These are phyloP conservation scores for Saccharomyces hybrid DNA, from an alignment of 1,139 yeast species.

Conservation along the genomic window DNA sequence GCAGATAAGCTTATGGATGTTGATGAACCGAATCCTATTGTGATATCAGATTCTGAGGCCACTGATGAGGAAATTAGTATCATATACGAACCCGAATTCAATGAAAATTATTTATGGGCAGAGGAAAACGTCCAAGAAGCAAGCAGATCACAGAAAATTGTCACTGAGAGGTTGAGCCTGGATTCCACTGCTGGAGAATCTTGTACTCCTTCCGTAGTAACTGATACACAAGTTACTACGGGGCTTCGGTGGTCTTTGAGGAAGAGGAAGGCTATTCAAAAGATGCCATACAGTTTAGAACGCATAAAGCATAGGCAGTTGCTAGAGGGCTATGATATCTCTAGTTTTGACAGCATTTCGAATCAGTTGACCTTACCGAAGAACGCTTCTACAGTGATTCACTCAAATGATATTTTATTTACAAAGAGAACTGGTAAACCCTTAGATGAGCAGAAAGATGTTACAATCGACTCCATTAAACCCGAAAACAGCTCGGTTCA, in stretches of 20 bases:
- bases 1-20: not conserved
- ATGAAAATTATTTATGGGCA: not conserved
- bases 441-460: not conserved
- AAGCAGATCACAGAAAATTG: not conserved
- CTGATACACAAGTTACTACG: not conserved
- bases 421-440: not conserved
- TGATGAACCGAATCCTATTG: not conserved
- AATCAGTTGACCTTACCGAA: slow-evolving; percentile 9
- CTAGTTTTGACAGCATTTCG: slow-evolving; percentile 12
- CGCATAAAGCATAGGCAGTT: slow-evolving; percentile 27
- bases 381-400: not conserved
- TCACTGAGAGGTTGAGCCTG: not conserved
- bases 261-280: slow-evolving; percentile 30
- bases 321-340: slow-evolving; percentile 26
- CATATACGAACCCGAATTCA: not conserved
- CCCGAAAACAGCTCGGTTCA: not conserved
- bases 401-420: not conserved
- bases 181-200: not conserved
- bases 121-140: not conserved
- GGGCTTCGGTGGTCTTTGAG: slow-evolving; percentile 17
- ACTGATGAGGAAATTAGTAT: not conserved
- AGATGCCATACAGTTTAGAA: slow-evolving; percentile 31
- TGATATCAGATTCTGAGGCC: not conserved
- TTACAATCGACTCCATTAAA: not conserved
- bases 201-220: not conserved